Evolutionary conservation across 129 eudicot species (phyloP).

Genomic region (Scalesia atractyloides): DNA sequence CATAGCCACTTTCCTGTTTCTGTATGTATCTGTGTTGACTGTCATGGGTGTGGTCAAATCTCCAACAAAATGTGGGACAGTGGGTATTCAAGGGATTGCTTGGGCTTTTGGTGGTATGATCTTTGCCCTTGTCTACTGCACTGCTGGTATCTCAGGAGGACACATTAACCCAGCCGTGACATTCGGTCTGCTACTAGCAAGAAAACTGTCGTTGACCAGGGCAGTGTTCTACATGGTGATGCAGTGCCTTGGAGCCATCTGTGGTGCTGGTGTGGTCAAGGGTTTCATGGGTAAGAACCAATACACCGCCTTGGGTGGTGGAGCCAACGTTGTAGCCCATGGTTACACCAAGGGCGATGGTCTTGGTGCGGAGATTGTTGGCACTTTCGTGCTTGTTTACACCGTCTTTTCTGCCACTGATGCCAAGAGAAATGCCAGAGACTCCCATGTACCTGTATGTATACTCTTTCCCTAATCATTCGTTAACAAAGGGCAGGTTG

Average conservation of each 20-base stretch:
- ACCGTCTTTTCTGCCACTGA: slow-evolving; percentile 73
- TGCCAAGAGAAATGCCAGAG: slow-evolving; percentile 79
- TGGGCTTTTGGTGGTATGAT: slow-evolving; percentile 99
- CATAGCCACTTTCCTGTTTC: slow-evolving; percentile 82
- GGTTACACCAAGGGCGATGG: slow-evolving; percentile 70
- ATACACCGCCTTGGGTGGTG: slow-evolving; percentile 50
- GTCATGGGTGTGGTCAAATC: slow-evolving; percentile 72
- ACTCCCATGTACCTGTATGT: slow-evolving; percentile 76
- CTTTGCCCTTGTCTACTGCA: slow-evolving; percentile 93
- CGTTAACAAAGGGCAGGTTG: background rate
- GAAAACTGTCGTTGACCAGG: slow-evolving; percentile 78
- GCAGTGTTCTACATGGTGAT: slow-evolving; percentile 79
- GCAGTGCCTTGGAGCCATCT: slow-evolving; percentile 88
- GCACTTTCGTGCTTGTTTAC: slow-evolving; percentile 68
- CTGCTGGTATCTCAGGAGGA: slow-evolving; percentile 94
- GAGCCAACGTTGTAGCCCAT: slow-evolving; percentile 60
- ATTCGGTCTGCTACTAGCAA: slow-evolving; percentile 78
- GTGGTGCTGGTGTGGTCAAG: slow-evolving; percentile 90
- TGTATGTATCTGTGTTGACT: slow-evolving; percentile 70
- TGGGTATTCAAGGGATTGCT: slow-evolving; percentile 94
- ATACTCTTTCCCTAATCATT: slow-evolving; percentile 11
- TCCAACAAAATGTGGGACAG: slow-evolving; percentile 69
- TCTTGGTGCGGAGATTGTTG: slow-evolving; percentile 71
- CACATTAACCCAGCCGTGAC: slow-evolving; percentile 94
- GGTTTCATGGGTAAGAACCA: slow-evolving; percentile 59